Percentiles rank a stretch among this genome's conserved stretches.
Conservation (phyloP, 371 early-diverging fungal species). For the Thermomucor indicae-seudaticae region DNA sequence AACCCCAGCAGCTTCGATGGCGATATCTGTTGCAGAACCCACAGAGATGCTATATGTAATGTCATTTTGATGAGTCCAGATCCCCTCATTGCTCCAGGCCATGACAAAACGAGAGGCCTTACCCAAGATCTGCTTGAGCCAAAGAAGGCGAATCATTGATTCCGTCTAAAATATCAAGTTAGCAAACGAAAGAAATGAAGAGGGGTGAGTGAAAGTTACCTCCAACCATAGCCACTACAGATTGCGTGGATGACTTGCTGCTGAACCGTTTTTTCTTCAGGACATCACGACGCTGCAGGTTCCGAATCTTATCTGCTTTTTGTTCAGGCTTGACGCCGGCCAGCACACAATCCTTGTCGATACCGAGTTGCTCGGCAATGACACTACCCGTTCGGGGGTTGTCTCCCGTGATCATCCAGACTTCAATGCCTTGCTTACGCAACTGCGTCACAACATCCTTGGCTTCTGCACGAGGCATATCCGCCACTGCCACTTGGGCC, state of each 20-base stretch:
- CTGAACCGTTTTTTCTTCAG: constrained; percentile 8
- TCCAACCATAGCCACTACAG: constrained; percentile 63
- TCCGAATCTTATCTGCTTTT: constrained; percentile 62
- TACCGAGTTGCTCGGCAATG: constrained; percentile 57
- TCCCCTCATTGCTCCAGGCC: too few species aligned
- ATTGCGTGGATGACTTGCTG: constrained; percentile 7
- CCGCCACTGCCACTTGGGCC: constrained; percentile 54
- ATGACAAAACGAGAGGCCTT: too few species aligned
- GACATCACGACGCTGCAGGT: constrained; percentile 44
- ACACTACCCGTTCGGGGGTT: constrained; percentile 54
- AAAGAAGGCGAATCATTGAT: constrained; percentile 94
- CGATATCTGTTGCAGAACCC: constrained; percentile 78
- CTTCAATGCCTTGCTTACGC: constrained; percentile 48
- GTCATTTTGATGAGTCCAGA: background rate
- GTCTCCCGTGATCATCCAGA: constrained; percentile 76
- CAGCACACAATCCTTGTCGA: constrained; percentile 43
- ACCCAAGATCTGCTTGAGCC: constrained; percentile 84
- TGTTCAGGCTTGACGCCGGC: constrained; percentile 65
- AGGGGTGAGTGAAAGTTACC: constrained; percentile 7
- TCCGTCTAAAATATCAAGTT: constrained; percentile 66
- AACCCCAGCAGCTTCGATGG: constrained; percentile 74
- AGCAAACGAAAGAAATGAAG: background rate
- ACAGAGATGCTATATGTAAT: constrained; percentile 47
- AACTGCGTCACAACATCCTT: constrained; percentile 37
- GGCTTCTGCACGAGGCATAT: constrained; percentile 54